Percentiles rank a stretch among this genome's conserved stretches.
These are phyloP conservation scores for Salix udensis DNA, from an alignment of 345 rosid genomes.

Conservation along the genomic window DNA sequence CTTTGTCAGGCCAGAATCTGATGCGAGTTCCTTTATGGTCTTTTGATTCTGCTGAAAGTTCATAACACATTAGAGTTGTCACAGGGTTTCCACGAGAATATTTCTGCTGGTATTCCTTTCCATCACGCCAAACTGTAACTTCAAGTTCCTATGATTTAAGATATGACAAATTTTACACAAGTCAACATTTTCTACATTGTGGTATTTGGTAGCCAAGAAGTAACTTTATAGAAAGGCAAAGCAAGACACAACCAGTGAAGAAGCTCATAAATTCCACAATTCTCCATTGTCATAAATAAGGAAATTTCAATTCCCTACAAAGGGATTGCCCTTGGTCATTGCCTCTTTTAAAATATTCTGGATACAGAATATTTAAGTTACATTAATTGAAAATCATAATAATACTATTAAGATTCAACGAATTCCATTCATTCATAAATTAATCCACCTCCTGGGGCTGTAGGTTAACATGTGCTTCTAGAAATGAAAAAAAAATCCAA, in stretches of 20 bases:
- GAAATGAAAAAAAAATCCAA: neutral
- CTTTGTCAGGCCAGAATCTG: conserved; percentile 95
- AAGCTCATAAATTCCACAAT: neutral
- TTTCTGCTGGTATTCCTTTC: conserved; percentile 66
- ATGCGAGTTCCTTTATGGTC: conserved; percentile 66
- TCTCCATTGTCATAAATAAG: neutral
- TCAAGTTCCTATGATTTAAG: conserved; percentile 56
- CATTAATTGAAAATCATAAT: neutral
- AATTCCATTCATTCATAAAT: neutral
- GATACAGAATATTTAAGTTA: neutral
- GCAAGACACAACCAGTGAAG: neutral
- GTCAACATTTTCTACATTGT: neutral
- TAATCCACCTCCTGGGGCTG: neutral
- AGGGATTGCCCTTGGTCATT: neutral
- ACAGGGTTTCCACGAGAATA: conserved; percentile 92
- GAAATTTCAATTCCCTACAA: neutral
- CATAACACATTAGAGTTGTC: conserved; percentile 44
- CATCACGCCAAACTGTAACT: conserved; percentile 90
- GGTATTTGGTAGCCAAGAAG: neutral
- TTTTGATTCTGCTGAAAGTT: conserved; percentile 56
- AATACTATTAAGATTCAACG: neutral
- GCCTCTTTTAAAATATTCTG: neutral
- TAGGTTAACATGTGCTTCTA: neutral
- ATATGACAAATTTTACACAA: neutral
- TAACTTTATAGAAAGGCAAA: neutral